phyloP scores from a whole-genome alignment of 106 monocot species.

The Hemerocallis citrina region DNA sequence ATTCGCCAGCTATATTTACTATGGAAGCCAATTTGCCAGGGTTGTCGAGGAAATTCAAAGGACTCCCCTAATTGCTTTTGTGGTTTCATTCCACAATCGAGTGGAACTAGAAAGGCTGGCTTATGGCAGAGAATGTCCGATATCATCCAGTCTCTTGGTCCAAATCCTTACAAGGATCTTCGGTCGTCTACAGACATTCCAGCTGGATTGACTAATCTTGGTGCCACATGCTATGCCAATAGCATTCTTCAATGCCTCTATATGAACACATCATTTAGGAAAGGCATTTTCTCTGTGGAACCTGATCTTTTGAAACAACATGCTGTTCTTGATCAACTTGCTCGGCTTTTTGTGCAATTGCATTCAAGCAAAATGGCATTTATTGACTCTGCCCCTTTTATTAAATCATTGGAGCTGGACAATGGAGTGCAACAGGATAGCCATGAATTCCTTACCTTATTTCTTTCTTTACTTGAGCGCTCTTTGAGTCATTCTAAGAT shows the following conservation, averaged over 20 bases:
- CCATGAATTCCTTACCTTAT: conserved; percentile 95
- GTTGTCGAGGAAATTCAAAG: conserved; percentile 79
- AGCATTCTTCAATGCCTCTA: conserved; percentile 99
- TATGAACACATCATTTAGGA: conserved; percentile 78
- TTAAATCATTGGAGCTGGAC: conserved; percentile 90
- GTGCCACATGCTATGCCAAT: conserved; percentile 99
- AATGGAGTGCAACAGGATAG: conserved; percentile 97
- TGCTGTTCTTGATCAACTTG: conserved; percentile 84
- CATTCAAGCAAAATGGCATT: conserved; percentile 80
- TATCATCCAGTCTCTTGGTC: conserved; percentile 64
- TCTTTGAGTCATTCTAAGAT: conserved; percentile 67
- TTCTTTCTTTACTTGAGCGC: conserved; percentile 85
- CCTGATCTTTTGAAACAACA: conserved; percentile 56
- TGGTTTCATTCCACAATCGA: conserved; percentile 66
- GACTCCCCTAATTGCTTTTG: conserved; percentile 97
- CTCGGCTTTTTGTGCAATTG: conserved; percentile 77
- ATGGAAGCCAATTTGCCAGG: conserved; percentile 67
- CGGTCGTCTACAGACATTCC: conserved; percentile 63
- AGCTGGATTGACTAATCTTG: conserved; percentile 90
- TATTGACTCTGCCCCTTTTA: conserved; percentile 95
- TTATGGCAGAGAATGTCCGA: conserved; percentile 88
- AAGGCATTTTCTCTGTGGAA: conserved; percentile 78
- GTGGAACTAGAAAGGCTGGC: conserved; percentile 66
- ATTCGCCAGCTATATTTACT: conserved; percentile 59
- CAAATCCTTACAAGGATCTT: conserved; percentile 62